Evolutionary conservation across 1,284 basidiomycete species (phyloP).

Genomic region (Malassezia yamatoensis): DNA sequence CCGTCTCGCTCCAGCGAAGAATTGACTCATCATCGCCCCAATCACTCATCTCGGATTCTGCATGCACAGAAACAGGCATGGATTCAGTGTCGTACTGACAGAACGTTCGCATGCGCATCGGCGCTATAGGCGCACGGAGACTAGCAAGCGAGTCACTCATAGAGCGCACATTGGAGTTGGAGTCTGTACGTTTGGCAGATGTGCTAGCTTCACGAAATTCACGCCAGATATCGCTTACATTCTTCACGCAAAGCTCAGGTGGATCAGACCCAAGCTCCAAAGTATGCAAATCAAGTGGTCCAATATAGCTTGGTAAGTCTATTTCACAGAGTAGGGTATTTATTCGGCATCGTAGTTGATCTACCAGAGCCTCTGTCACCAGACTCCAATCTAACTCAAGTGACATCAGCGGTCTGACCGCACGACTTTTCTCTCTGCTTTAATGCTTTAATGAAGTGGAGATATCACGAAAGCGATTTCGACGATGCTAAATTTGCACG

Average conservation of each 20-base stretch:
- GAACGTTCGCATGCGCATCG: slow-evolving; percentile 13
- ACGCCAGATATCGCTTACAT: slow-evolving; percentile 82
- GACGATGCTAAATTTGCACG: no score
- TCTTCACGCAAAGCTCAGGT: slow-evolving; percentile 79
- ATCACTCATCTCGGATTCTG: slow-evolving; percentile 23
- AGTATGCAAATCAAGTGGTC: slow-evolving; percentile 71
- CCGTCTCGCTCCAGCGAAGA: slow-evolving; percentile 13
- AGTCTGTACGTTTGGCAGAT: neutral
- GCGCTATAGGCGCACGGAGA: neutral
- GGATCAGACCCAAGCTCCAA: slow-evolving; percentile 74
- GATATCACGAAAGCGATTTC: no score
- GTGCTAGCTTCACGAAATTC: slow-evolving; percentile 56
- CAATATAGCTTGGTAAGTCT: slow-evolving; percentile 77
- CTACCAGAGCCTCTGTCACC: slow-evolving; percentile 61
- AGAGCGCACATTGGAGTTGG: neutral
- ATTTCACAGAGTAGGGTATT: slow-evolving; percentile 66
- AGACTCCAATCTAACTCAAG: slow-evolving; percentile 55
- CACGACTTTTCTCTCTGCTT: no score
- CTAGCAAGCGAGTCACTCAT: neutral
- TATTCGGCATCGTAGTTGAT: slow-evolving; percentile 63
- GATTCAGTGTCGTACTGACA: slow-evolving; percentile 16
- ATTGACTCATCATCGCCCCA: slow-evolving; percentile 12
- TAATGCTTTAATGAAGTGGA: no score
- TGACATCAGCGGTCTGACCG: slow-evolving; percentile 26
- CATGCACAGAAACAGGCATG: slow-evolving; percentile 7